Conservation (phyloP, 176 grass and related monocot species). For the Carex myosuroides region DNA sequence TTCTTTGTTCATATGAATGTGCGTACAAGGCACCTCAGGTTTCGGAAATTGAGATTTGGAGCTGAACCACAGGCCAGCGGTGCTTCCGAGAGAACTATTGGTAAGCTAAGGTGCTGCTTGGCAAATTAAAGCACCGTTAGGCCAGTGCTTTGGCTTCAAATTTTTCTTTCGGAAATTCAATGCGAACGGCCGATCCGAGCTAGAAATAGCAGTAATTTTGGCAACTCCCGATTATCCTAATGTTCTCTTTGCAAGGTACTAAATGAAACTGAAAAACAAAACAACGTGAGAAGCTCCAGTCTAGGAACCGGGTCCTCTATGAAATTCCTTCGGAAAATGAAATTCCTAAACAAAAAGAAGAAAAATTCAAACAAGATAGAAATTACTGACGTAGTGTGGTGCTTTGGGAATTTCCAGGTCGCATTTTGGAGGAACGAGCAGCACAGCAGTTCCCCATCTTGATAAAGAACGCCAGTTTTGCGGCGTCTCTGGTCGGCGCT, state of each 20-base stretch:
- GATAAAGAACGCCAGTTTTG: constrained; percentile 11
- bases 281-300: background rate
- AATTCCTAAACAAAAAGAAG: background rate
- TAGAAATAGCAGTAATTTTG: background rate
- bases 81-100: too few relatives aligned
- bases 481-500: background rate
- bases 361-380: background rate
- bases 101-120: too few relatives aligned
- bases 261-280: background rate
- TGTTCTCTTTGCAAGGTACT: background rate
- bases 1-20: background rate
- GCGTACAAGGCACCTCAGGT: background rate
- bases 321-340: background rate
- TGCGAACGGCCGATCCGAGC: too few relatives aligned
- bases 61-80: too few relatives aligned
- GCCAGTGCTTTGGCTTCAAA: too few relatives aligned
- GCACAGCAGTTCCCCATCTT: constrained; percentile 23
- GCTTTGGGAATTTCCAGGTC: background rate
- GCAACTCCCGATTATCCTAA: background rate
- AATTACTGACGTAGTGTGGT: background rate
- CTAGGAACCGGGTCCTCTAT: background rate
- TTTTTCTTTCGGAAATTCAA: too few relatives aligned
- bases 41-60: too few relatives aligned
- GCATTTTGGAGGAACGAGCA: background rate
- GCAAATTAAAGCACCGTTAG: too few relatives aligned